phyloP scores from a whole-genome alignment of 1,284 basidiomycete species.

The Coriolopsis trogii region DNA sequence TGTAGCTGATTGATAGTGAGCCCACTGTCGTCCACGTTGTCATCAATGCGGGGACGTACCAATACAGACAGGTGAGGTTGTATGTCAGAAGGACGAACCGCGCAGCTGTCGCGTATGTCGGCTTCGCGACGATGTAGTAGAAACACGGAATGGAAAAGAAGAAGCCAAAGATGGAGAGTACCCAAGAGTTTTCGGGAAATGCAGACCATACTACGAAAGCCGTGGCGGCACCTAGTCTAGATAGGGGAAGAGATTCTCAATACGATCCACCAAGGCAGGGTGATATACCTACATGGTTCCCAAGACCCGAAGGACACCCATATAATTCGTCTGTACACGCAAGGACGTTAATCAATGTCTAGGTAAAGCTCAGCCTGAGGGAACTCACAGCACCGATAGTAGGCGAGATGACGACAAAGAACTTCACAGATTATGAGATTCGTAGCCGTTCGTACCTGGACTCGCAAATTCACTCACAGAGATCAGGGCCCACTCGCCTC shows the following conservation, averaged over 20 bases:
- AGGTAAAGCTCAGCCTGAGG: no score
- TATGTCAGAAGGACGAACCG: slow-evolving; percentile 91
- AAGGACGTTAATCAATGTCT: slow-evolving; percentile 4
- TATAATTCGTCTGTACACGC: slow-evolving; percentile 77
- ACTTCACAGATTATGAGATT: slow-evolving; percentile 43
- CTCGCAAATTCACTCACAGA: slow-evolving; percentile 56
- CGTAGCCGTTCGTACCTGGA: neutral
- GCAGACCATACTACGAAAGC: slow-evolving; percentile 74
- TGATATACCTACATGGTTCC: slow-evolving; percentile 73
- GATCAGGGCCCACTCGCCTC: slow-evolving; percentile 95
- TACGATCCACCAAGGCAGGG: neutral
- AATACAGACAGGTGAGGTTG: slow-evolving; percentile 89
- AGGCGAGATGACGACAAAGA: slow-evolving; percentile 88
- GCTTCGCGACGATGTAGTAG: slow-evolving; percentile 84
- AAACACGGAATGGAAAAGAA: slow-evolving; percentile 95
- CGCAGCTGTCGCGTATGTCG: slow-evolving; percentile 78
- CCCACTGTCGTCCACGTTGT: neutral
- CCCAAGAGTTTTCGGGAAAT: slow-evolving; percentile 77
- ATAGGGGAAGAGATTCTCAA: neutral
- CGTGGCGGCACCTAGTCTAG: slow-evolving; percentile 76
- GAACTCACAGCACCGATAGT: slow-evolving; percentile 84
- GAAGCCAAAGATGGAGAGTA: slow-evolving; percentile 84
- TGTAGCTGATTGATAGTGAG: slow-evolving; percentile 61
- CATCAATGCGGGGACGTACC: slow-evolving; percentile 46
- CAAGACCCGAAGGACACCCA: slow-evolving; percentile 76